Evolutionary conservation across 495 filamentous ascomycete genomes (phyloP), one percentile per base, ranked within the genome.

Genomic region (Tuber borchii): DNA sequence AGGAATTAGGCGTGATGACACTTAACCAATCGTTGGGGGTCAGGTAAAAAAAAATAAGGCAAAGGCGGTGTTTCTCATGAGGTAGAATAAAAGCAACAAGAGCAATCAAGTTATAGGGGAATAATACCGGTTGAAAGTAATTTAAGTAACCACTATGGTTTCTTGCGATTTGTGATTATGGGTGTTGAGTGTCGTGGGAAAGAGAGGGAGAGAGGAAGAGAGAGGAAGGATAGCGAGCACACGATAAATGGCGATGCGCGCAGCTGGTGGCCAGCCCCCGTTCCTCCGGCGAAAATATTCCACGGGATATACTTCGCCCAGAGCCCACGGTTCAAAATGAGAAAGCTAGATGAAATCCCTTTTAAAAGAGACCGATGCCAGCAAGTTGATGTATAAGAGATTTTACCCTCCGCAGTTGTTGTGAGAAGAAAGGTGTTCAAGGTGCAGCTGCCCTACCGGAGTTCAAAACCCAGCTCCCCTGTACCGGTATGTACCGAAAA

Each of bases 201-300:
- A 70, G 69, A 79, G 77, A 78, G 76, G 69, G 78, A 70, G 76
- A 72, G 78, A 72, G 78, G 72, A 72, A 51, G 74, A 79, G 77
- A 71, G 78, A 79, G 78, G 77, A 69, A 79, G 74, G 73, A 79
- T 79, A 73, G 56, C 56, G 51, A n/a, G 26, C 26, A 65, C 56
- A 65, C 56, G 78, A 79, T 79, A 79, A 76, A 45, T 79, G 78
- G 78, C 78, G 78, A 79, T 79, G 78, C 78, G 78, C 78, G 78
- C 76, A 79, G 77, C 73, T 72, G 70, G 42, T 73, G 75, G 61
- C 70, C 78, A 65, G 56, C 31, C 71, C 77, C 77, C 76, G 65
- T 46, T 37, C 71, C 75, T 70, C 73, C 73, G 78, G 70, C 73
- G 77, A 72, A 78, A 78, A 69, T 77, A 77, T 65, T 65, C 56